Percentiles rank a stretch among this genome's conserved stretches.
phyloP scores from a whole-genome alignment of 2,329 filamentous ascomycete species.

The Botryosphaeria dothidea region DNA sequence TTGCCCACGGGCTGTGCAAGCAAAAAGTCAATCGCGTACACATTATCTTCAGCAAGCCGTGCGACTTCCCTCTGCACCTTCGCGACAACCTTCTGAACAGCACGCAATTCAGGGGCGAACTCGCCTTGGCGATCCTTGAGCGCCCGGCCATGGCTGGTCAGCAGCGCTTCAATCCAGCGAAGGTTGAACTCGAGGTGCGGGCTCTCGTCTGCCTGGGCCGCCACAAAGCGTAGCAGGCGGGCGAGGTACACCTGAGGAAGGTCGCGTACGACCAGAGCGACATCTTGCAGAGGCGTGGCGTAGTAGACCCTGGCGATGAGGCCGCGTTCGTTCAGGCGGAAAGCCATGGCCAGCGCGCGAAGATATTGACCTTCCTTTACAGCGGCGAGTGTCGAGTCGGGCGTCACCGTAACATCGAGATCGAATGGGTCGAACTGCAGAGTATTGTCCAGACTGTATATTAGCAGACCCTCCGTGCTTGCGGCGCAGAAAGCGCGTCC shows the following conservation, averaged over 20 bases:
- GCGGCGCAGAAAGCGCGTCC: constrained; percentile 92
- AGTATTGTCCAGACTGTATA: constrained; percentile 85
- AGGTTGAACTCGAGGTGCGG: constrained; percentile 95
- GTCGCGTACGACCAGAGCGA: constrained; percentile 74
- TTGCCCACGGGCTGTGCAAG: constrained; percentile 51
- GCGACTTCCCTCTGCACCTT: constrained; percentile 82
- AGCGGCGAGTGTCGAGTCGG: constrained; percentile 66
- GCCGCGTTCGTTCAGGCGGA: constrained; percentile 84
- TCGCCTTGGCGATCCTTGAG: constrained; percentile 78
- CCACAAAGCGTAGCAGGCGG: constrained; percentile 82
- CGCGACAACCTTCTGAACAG: constrained; percentile 77
- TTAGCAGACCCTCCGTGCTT: constrained; percentile 87
- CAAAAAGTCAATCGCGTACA: constrained; percentile 86
- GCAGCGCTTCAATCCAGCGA: constrained; percentile 80
- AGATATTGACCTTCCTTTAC: constrained; percentile 80
- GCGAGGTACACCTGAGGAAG: constrained; percentile 85
- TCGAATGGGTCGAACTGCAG: constrained; percentile 95
- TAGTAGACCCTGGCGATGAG: constrained; percentile 86
- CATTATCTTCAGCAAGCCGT: constrained; percentile 81
- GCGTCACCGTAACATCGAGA: constrained; percentile 90
- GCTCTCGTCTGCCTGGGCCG: constrained; percentile 81
- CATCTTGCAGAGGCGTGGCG: constrained; percentile 72
- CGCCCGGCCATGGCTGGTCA: constrained; percentile 82
- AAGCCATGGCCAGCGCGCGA: constrained; percentile 94
- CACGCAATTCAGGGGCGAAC: constrained; percentile 80